These are phyloP conservation scores for Solanum neorickii DNA, from an alignment of 257 asterid species.

Conservation along the genomic window DNA sequence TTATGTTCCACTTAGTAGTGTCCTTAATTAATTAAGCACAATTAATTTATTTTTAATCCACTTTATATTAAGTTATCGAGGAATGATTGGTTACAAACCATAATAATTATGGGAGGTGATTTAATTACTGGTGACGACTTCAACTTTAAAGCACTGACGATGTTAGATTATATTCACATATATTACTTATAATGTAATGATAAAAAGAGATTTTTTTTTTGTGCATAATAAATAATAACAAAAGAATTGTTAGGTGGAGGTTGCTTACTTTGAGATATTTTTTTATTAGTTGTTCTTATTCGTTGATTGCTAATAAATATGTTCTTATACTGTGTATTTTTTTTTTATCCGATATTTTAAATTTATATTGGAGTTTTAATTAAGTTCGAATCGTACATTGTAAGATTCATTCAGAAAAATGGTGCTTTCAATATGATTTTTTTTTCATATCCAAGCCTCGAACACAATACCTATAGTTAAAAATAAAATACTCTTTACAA, in stretches of 20 bases:
- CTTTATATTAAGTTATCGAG: background rate
- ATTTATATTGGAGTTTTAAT: no score
- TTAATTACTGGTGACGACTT: background rate
- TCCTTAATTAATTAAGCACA: background rate
- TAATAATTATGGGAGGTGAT: background rate
- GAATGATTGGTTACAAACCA: background rate
- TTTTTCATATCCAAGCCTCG: no score
- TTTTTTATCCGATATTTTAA: no score
- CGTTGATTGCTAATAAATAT: background rate
- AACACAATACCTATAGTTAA: no score
- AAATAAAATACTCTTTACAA: accelerated
- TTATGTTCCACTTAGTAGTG: background rate
- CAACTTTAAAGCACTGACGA: background rate
- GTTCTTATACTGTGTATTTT: no score
- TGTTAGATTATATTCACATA: background rate
- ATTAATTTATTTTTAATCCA: background rate
- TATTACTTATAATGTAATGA: background rate
- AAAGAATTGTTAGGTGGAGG: background rate
- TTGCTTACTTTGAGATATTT: background rate
- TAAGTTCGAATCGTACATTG: no score
- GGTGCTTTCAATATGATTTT: no score
- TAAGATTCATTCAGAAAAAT: accelerated
- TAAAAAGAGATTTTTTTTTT: background rate
- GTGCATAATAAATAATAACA: background rate
- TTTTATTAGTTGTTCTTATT: background rate